A percentile compares a stretch with the other conserved stretches of the same genome.
These are phyloP conservation scores for Myxozyma lipomycoides DNA, from an alignment of 805 yeast genomes.

Conservation along the genomic window DNA sequence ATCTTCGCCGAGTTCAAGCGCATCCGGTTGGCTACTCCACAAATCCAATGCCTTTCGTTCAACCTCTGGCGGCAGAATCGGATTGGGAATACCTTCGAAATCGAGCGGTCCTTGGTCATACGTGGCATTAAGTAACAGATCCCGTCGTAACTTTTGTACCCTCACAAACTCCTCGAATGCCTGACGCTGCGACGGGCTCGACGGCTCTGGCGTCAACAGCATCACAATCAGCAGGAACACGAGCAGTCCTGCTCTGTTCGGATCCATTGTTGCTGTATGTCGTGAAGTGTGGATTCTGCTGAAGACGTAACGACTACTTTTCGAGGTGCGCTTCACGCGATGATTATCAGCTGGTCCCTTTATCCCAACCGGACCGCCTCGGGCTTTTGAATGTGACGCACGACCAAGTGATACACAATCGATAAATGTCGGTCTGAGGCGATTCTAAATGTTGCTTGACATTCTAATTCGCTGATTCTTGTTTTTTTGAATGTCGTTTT, in stretches of 20 bases:
- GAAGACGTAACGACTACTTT: too few relatives aligned
- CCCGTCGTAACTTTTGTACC: constrained; percentile 19
- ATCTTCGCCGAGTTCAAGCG: constrained; percentile 32
- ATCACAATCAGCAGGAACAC: constrained; percentile 25
- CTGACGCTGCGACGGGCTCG: constrained; percentile 21
- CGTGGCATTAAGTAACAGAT: constrained; percentile 21
- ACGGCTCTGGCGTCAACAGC: constrained; percentile 26
- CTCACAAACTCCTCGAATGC: constrained; percentile 24
- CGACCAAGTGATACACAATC: too few relatives aligned
- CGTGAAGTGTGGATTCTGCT: too few relatives aligned
- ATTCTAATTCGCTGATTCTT: too few relatives aligned
- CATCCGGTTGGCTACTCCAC: constrained; percentile 43
- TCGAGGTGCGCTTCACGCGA: too few relatives aligned
- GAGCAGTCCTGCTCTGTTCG: constrained; percentile 24
- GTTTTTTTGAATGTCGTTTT: neutral
- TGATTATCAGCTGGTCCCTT: too few relatives aligned
- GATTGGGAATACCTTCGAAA: constrained; percentile 25
- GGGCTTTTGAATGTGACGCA: too few relatives aligned
- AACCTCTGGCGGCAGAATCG: constrained; percentile 59
- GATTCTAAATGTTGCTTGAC: too few relatives aligned
- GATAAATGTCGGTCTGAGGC: too few relatives aligned
- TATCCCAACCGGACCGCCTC: too few relatives aligned
- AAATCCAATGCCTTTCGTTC: constrained; percentile 47
- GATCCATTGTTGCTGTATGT: constrained; percentile 21
- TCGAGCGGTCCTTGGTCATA: constrained; percentile 22